phyloP scores from a whole-genome alignment of 495 filamentous ascomycete species.

The Trichoderma reesei region DNA sequence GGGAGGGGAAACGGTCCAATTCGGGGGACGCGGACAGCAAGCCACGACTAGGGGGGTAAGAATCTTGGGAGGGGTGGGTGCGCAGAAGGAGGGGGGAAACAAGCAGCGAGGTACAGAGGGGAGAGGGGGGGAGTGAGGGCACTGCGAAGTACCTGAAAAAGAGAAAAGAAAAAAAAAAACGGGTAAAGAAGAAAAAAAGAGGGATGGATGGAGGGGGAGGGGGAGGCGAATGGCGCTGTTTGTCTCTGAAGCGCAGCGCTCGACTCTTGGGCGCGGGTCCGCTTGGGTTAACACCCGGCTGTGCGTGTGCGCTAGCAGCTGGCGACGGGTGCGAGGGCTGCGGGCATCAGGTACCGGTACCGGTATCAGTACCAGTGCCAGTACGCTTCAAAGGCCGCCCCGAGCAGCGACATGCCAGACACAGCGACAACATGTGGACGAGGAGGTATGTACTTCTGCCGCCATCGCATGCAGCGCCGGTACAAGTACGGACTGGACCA shows the following conservation, averaged over 20 bases:
- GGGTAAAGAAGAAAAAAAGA: not conserved
- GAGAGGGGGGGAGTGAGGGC: too few relatives aligned
- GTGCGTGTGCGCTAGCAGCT: too few relatives aligned
- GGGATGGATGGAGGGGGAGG: constrained; percentile 4
- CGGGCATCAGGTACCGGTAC: too few relatives aligned
- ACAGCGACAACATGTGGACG: too few relatives aligned
- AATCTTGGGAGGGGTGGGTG: constrained; percentile 7
- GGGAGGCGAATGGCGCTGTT: not conserved
- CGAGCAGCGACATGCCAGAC: not conserved
- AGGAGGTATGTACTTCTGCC: too few relatives aligned
- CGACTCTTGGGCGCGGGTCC: not conserved
- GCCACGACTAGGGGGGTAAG: not conserved
- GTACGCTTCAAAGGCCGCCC: too few relatives aligned
- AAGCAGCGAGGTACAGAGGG: too few relatives aligned
- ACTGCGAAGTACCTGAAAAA: not conserved
- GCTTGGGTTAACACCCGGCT: too few relatives aligned
- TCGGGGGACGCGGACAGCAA: constrained; percentile 7
- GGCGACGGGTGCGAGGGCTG: too few relatives aligned
- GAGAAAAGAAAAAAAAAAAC: not conserved
- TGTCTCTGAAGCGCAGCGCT: not conserved
- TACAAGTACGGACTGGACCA: not conserved
- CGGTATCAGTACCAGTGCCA: too few relatives aligned
- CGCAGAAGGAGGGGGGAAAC: constrained; percentile 7
- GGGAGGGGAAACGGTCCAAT: constrained; percentile 6
- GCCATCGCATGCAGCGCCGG: not conserved